Conservation (phyloP, 1,284 basidiomycete genomes). For the Melampsora americana region DNA sequence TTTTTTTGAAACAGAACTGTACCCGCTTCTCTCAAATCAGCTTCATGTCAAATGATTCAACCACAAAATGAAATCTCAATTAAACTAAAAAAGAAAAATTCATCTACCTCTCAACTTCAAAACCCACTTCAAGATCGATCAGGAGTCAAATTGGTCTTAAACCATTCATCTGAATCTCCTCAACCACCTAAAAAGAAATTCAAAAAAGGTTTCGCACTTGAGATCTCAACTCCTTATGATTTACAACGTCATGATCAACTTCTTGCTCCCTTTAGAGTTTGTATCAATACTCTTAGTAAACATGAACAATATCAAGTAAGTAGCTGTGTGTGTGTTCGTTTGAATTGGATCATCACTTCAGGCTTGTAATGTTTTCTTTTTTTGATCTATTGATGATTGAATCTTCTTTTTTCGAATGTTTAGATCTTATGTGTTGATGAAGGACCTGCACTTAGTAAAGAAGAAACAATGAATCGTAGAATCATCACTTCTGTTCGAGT, state of each 20-base stretch:
- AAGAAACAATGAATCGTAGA: neutral
- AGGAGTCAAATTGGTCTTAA: too few relatives aligned
- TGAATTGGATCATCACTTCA: neutral
- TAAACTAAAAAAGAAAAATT: too few relatives aligned
- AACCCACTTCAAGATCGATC: too few relatives aligned
- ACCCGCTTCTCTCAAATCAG: neutral
- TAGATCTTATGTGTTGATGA: slow-evolving; percentile 13
- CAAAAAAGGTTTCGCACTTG: neutral
- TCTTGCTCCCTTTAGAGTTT: slow-evolving; percentile 48
- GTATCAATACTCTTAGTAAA: slow-evolving; percentile 47
- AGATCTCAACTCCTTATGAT: neutral
- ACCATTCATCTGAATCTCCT: neutral
- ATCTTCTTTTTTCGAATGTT: neutral
- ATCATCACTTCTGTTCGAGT: neutral
- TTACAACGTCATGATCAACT: slow-evolving; percentile 44
- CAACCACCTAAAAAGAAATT: neutral
- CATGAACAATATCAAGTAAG: slow-evolving; percentile 50
- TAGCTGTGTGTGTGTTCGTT: too few relatives aligned
- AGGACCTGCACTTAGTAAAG: neutral
- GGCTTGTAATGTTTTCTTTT: neutral
- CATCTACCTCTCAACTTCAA: too few relatives aligned
- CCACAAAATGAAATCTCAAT: neutral
- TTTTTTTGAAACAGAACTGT: slow-evolving; percentile 10
- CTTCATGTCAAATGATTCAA: neutral
- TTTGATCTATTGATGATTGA: neutral